Evolutionary conservation across 768 basidiomycete genomes (phyloP), one percentile per base, ranked within the genome.

Genomic region (Russula vinacea): DNA sequence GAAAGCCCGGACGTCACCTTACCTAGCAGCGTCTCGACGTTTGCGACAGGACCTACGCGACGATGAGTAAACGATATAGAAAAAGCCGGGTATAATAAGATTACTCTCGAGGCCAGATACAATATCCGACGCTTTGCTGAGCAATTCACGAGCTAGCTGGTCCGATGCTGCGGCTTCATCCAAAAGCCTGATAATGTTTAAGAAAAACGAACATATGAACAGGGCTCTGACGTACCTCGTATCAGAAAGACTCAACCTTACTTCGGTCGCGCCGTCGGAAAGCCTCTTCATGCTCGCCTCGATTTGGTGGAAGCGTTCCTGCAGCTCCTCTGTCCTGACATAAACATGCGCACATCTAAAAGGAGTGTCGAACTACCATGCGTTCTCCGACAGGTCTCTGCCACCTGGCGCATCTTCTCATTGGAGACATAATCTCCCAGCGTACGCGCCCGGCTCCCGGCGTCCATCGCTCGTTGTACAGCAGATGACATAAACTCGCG

Each of bases 391-490:
- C 90, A 92, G 4, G 81, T 84, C 17, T 88, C 88, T 3, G 84
- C 88, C 1, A 94, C 91, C 71, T 89, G 83, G 69, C 79, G 81
- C 91, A 94, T 94, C 76, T 87, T 90, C 56, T 78, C 82, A 67
- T 79, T 81, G 17, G 87, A 87, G 29, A 94, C 90, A 73, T 92
- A 94, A 72, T 90, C 90, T 13, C 87, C 89, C 45, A 94, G 74
- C 13, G 87, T 88, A 51, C 91, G 79, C 16, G 81, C 81, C 60
- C 78, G 81, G 61, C 85, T 86, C 3, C 89, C 91, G 0, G 81
- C 78, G 62, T 91, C 88, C 50, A 91, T 88, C 2, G 87, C 84
- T 68, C 80, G 85, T 40, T 88, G 79, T 56, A 86, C 83, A 1
- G 83, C 76, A 8, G 81, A 77, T 17, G 88, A 89, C 74, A 92